These are phyloP conservation scores for Selaginella moellendorffii DNA, from an alignment of 75 land plant genomes.

Conservation along the genomic window DNA sequence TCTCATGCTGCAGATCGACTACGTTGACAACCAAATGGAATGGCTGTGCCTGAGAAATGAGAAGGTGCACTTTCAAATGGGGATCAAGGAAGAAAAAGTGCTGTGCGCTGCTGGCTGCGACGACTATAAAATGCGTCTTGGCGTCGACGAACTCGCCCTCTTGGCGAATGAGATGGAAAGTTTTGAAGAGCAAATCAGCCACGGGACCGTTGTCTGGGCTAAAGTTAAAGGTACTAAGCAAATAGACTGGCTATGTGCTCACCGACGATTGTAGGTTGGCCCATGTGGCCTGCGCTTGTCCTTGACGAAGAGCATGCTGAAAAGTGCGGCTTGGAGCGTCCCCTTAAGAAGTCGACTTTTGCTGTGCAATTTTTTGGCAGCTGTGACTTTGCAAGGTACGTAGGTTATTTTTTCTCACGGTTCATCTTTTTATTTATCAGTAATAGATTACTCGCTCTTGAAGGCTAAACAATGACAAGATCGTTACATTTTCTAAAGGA, in stretches of 20 bases:
- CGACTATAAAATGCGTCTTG: slow-evolving; percentile 10
- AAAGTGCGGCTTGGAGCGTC: slow-evolving; percentile 38
- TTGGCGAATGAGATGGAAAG: slow-evolving; percentile 50
- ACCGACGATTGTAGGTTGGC: slow-evolving; percentile 53
- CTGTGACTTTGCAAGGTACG: slow-evolving; percentile 88
- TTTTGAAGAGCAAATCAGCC: slow-evolving; percentile 35
- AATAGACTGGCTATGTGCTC: background rate
- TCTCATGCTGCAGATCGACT: slow-evolving; percentile 49
- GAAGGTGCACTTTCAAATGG: slow-evolving; percentile 41
- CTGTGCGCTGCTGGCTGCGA: slow-evolving; percentile 26
- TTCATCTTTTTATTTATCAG: background rate
- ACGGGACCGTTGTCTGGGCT: slow-evolving; percentile 85
- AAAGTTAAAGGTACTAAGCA: slow-evolving; percentile 45
- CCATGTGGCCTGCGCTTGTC: slow-evolving; percentile 93
- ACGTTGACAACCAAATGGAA: slow-evolving; percentile 62
- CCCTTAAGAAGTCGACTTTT: slow-evolving; percentile 17
- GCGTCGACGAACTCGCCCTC: slow-evolving; percentile 44
- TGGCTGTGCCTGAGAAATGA: slow-evolving; percentile 39
- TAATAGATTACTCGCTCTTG: too few relatives aligned
- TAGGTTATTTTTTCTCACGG: background rate
- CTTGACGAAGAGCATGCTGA: slow-evolving; percentile 55
- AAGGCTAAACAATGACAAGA: slow-evolving; percentile 59
- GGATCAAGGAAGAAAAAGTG: slow-evolving; percentile 30
- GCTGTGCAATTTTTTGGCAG: slow-evolving; percentile 92
- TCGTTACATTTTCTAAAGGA: slow-evolving; percentile 60